Base-by-base conservation (phyloP, 768 basidiomycete species). In the Suillus americanus region DNA sequence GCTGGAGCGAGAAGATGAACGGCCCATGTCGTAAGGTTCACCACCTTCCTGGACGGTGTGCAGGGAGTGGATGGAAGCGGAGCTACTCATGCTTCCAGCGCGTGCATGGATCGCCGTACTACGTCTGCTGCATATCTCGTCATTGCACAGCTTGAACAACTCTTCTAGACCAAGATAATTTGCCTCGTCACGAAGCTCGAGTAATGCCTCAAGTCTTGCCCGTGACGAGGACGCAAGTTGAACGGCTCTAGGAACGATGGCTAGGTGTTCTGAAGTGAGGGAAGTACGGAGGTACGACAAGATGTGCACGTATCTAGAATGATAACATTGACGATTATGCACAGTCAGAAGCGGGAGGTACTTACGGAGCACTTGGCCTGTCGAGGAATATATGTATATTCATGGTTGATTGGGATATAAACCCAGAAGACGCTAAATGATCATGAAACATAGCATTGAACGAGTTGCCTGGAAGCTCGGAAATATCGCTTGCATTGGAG, bases 141-240 rank as follows among this genome's bases (percentile, higher is more conserved):
- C 85, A 9, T 77, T 75, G 71, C 92, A 94, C 2, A 95, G 81
- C 66, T 80, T 82, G 65, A 85, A 80, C 20, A 95, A 81, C 53
- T 82, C 83, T 0, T 82, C 82, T 61, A 94, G 86, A 33, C 85
- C 86, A n/a, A 94, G 85, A 71, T 87, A 92, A 48, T 80, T 79
- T 2, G 92, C 89, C 72, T 95, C 92, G 67, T 94, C 91, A 13
- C 91, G 85, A 28, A 94, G 84, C 65, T 92, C 89, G 51, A 91
- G 81, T 28, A 94, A 82, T 1, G 78, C 79, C 61, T 92, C 92
- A 23, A 92, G 78, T 12, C 85, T 85, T 2, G 80, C 71, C 20
- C 75, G 77, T 7, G 80, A 80, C 30, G 76, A 75, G 38, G 81
- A 78, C 43, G 76, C 76, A 25, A 85, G 81, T 64, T 85, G 86